A percentile compares a stretch with the other conserved stretches of the same genome.
Evolutionary conservation across 2,329 filamentous ascomycete genomes (phyloP).

Genomic region (Penicillium sp.): DNA sequence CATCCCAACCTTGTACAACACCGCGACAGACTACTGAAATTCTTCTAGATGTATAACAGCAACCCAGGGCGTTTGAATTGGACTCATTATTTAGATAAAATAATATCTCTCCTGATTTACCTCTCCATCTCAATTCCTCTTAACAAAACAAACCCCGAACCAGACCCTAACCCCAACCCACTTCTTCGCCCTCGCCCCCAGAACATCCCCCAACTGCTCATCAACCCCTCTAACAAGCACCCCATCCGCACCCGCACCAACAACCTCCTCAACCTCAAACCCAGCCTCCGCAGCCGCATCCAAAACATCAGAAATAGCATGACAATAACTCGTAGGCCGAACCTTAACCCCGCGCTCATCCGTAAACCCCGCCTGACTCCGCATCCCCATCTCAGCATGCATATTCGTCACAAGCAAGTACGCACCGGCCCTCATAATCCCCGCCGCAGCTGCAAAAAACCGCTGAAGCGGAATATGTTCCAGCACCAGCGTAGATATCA

Average conservation of each 20-base stretch:
- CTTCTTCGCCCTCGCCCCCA: constrained; percentile 55
- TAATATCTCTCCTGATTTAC: background rate
- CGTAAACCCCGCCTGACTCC: constrained; percentile 55
- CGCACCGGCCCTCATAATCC: constrained; percentile 41
- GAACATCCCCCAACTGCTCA: constrained; percentile 48
- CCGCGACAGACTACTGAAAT: constrained; percentile 50
- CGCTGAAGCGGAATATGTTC: constrained; percentile 53
- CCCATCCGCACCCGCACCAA: constrained; percentile 13
- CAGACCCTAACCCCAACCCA: constrained; percentile 53
- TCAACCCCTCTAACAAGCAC: constrained; percentile 41
- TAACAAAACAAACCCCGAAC: constrained; percentile 45
- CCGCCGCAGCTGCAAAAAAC: constrained; percentile 47
- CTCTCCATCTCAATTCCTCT: constrained; percentile 16
- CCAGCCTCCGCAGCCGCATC: constrained; percentile 41
- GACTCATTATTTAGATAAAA: constrained; percentile 4
- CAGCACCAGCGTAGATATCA: constrained; percentile 56
- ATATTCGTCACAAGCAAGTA: constrained; percentile 58
- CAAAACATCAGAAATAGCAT: constrained; percentile 47
- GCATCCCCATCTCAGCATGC: constrained; percentile 55
- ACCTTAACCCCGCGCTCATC: constrained; percentile 51
- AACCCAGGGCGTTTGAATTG: background rate
- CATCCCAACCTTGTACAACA: constrained; percentile 59
- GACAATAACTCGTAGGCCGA: constrained; percentile 50
- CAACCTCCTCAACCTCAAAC: constrained; percentile 37
- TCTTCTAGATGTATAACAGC: constrained; percentile 35